phyloP scores from a whole-genome alignment of 2,329 filamentous ascomycete species.

The Aspergillus aculeatus region DNA sequence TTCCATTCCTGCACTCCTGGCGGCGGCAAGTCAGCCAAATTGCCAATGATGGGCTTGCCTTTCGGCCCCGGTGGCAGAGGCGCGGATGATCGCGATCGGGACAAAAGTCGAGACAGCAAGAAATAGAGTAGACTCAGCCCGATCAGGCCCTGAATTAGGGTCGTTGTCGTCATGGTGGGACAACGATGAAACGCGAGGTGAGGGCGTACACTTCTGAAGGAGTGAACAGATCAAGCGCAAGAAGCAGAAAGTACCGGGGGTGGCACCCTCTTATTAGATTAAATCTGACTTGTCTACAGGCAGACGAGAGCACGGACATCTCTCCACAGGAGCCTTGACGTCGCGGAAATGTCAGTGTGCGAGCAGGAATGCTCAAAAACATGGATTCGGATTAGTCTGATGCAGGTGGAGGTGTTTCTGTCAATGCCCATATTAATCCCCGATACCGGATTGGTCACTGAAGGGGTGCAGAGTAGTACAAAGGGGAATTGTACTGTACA shows the following conservation, averaged over 20 bases:
- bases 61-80: slow-evolving; percentile 51
- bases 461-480: no score
- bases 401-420: neutral
- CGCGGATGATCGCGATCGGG: neutral
- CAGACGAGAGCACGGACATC: neutral
- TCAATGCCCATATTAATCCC: no score
- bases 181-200: neutral
- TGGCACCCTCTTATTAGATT: neutral
- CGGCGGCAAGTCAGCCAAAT: slow-evolving; percentile 48
- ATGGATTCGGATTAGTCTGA: neutral
- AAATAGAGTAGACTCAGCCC: neutral
- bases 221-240: neutral
- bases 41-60: slow-evolving; percentile 49
- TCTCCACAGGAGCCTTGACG: neutral
- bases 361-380: neutral
- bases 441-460: no score
- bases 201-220: neutral
- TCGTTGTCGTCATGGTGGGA: neutral
- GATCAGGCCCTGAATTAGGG: neutral
- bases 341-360: neutral
- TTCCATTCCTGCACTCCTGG: slow-evolving; percentile 35
- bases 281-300: neutral
- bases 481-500: no score
- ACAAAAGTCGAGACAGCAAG: neutral
- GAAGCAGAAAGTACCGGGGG: neutral